These are phyloP conservation scores for Paulownia fortunei DNA, from an alignment of 257 asterid species.

Conservation along the genomic window DNA sequence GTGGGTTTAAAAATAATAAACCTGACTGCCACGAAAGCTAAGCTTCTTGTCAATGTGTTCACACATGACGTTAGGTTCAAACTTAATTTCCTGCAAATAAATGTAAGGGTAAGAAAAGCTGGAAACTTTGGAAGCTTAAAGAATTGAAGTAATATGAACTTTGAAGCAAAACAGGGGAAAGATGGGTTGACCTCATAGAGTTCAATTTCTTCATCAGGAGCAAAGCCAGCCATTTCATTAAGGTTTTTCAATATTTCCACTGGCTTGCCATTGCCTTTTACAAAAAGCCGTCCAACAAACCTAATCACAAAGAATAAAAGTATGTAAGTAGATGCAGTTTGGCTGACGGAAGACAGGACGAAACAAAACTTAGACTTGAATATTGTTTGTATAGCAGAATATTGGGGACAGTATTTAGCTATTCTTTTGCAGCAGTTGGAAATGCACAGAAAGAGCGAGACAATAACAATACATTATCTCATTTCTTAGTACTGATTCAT, in stretches of 20 bases:
- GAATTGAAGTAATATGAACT: constrained; percentile 6
- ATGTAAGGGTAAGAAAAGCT: constrained; percentile 19
- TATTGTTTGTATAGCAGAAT: background rate
- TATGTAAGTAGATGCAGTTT: constrained; percentile 18
- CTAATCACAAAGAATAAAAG: constrained; percentile 39
- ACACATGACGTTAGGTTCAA: constrained; percentile 80
- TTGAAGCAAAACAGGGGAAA: constrained; percentile 9
- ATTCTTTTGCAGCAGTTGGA: background rate
- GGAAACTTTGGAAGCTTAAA: constrained; percentile 14
- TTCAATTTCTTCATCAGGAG: constrained; percentile 77
- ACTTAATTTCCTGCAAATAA: constrained; percentile 70
- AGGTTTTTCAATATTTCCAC: constrained; percentile 60
- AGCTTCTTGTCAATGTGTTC: constrained; percentile 67
- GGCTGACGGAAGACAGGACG: background rate
- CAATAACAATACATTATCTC: background rate
- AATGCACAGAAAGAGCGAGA: background rate
- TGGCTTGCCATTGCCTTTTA: constrained; percentile 68
- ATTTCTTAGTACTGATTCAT: background rate
- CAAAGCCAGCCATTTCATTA: constrained; percentile 74
- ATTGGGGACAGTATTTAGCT: background rate
- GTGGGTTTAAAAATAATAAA: constrained; percentile 20
- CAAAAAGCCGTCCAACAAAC: constrained; percentile 76
- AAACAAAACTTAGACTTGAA: background rate
- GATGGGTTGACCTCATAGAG: constrained; percentile 67
- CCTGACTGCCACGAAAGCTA: constrained; percentile 68